Conservation (phyloP, 1,139 yeast genomes). For the Taphrina pruni region DNA sequence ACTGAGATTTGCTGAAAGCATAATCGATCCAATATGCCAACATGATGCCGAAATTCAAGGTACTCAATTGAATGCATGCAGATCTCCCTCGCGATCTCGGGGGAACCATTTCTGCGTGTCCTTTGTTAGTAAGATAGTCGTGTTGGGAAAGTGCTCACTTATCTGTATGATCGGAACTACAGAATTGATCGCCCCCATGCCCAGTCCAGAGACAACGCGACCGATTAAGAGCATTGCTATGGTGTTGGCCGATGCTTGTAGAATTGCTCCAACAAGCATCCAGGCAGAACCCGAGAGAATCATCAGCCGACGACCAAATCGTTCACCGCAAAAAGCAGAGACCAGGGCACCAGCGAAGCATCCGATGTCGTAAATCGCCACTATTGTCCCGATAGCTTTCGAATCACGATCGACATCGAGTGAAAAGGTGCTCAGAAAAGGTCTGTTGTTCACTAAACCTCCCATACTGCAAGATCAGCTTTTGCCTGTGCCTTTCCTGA, state of each 20-base stretch:
- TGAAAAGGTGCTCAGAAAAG: conserved; percentile 59
- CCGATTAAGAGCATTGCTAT: conserved; percentile 75
- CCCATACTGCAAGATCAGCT: conserved; percentile 57
- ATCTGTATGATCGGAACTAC: conserved; percentile 21
- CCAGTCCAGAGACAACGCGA: conserved; percentile 69
- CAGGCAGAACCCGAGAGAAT: conserved; percentile 65
- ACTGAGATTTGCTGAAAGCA: conserved; percentile 7
- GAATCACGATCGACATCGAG: conserved; percentile 27
- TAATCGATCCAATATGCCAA: conserved; percentile 40
- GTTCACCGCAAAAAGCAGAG: conserved; percentile 68
- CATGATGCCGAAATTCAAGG: conserved; percentile 49
- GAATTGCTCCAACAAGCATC: conserved; percentile 67
- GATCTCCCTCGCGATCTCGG: conserved; percentile 64
- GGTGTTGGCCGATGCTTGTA: conserved; percentile 65
- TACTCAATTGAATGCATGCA: conserved; percentile 56
- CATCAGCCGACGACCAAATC: conserved; percentile 68
- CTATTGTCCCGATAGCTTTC: conserved; percentile 62
- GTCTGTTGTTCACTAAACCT: conserved; percentile 64
- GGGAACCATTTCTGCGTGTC: conserved; percentile 62
- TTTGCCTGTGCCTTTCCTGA: no score
- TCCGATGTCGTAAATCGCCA: conserved; percentile 76
- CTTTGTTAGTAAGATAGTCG: conserved; percentile 46
- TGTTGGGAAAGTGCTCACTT: background rate
- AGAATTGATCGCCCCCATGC: conserved; percentile 24
- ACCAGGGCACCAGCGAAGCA: conserved; percentile 72